Conservation (phyloP, 2,329 filamentous ascomycete species). For the Diaporthe batatas region DNA sequence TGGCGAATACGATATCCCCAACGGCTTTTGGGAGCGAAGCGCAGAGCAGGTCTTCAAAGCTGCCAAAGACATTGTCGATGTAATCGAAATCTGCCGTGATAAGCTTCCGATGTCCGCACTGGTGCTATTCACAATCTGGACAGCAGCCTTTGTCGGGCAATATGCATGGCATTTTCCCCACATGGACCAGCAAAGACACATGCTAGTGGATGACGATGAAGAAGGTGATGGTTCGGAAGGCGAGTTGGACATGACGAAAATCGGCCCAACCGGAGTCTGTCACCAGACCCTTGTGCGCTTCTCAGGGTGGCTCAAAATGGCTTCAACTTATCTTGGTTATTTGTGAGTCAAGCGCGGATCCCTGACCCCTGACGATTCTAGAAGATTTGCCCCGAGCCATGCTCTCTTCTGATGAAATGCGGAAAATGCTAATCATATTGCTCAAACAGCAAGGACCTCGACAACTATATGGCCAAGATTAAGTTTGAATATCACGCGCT, state of each 20-base stretch:
- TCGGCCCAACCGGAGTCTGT: conserved; percentile 61
- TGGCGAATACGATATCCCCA: conserved; percentile 56
- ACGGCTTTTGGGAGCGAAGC: conserved; percentile 73
- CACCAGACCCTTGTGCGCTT: conserved; percentile 65
- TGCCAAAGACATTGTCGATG: conserved; percentile 72
- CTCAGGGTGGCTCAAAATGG: conserved; percentile 67
- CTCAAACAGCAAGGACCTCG: conserved; percentile 57
- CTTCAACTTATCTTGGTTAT: conserved; percentile 66
- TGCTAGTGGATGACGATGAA: conserved; percentile 57
- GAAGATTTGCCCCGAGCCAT: neutral
- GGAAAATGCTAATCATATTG: neutral
- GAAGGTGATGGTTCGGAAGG: conserved; percentile 49
- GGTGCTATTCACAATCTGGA: conserved; percentile 76
- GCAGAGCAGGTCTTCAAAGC: conserved; percentile 74
- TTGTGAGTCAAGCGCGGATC: conserved; percentile 49
- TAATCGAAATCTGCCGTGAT: conserved; percentile 72
- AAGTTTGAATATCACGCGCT: conserved; percentile 61
- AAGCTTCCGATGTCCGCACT: conserved; percentile 77
- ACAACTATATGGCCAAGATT: conserved; percentile 64
- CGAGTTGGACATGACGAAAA: conserved; percentile 50
- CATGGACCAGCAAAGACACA: conserved; percentile 72
- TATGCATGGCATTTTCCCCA: conserved; percentile 77
- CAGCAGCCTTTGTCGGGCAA: conserved; percentile 74
- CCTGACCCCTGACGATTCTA: neutral
- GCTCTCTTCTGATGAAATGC: neutral